A percentile compares a stretch with the other conserved stretches of the same genome.
Conservation (phyloP, 345 rosid species). For the Populus deltoides region DNA sequence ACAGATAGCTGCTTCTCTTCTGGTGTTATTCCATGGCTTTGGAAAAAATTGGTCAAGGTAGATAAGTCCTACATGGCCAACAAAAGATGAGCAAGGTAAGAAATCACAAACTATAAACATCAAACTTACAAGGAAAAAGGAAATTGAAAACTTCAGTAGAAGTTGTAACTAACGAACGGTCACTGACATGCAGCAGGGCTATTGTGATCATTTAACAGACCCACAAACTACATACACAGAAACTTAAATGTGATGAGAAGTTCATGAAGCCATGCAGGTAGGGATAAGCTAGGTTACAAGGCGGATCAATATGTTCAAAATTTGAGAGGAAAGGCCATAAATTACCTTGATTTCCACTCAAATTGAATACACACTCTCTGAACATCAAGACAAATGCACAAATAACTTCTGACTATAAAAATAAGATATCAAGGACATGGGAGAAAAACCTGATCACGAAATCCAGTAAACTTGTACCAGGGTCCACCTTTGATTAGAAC, state of each 20-base stretch:
- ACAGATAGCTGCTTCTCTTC: conserved; percentile 90
- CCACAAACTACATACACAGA: background rate
- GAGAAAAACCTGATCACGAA: conserved; percentile 74
- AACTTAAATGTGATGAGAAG: background rate
- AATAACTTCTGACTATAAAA: background rate
- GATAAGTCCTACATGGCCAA: conserved; percentile 57
- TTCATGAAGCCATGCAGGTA: background rate
- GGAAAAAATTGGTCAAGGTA: conserved; percentile 71
- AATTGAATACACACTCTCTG: background rate
- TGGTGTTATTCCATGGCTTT: conserved; percentile 60
- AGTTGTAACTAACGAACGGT: background rate
- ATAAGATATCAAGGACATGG: background rate
- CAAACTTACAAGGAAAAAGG: background rate
- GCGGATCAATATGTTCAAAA: background rate
- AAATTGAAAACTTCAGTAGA: background rate
- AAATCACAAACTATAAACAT: background rate
- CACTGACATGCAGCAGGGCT: background rate
- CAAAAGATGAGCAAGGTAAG: background rate
- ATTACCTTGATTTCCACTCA: background rate
- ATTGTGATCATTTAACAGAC: background rate
- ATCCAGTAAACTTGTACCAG: conserved; percentile 80
- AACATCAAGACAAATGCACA: background rate
- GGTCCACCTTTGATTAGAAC: conserved; percentile 75
- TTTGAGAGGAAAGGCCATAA: background rate
- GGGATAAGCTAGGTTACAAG: background rate